These are phyloP conservation scores for Penicillium sp. DNA, from an alignment of 2,329 filamentous ascomycete genomes.

Conservation along the genomic window DNA sequence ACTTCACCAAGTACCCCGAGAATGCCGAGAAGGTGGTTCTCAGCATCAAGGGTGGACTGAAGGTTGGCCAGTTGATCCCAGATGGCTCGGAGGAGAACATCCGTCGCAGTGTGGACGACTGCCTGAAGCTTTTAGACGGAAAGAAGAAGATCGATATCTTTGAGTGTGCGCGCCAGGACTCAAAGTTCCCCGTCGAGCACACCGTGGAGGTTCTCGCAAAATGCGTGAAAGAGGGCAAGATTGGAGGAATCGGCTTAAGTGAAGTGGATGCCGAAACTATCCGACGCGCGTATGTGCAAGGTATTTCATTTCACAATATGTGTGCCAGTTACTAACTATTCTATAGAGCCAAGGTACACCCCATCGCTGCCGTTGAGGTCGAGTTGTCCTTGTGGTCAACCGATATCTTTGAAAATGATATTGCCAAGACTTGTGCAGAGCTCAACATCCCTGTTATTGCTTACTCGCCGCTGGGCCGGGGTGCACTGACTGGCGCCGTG, in stretches of 20 bases:
- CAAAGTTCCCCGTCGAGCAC: slow-evolving; percentile 50
- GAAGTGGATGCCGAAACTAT: slow-evolving; percentile 49
- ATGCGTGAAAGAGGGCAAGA: slow-evolving; percentile 45
- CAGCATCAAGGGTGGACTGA: slow-evolving; percentile 60
- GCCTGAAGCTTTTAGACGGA: slow-evolving; percentile 54
- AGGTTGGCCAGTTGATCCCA: slow-evolving; percentile 37
- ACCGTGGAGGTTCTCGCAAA: slow-evolving; percentile 41
- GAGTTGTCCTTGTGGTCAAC: slow-evolving; percentile 60
- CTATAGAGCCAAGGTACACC: slow-evolving; percentile 50
- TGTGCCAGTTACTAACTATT: slow-evolving; percentile 32
- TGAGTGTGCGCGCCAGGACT: slow-evolving; percentile 58
- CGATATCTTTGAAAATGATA: slow-evolving; percentile 58
- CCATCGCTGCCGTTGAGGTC: slow-evolving; percentile 60
- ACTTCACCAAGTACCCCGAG: slow-evolving; percentile 64
- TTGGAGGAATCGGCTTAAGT: slow-evolving; percentile 45
- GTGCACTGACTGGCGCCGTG: slow-evolving; percentile 55
- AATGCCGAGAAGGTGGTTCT: slow-evolving; percentile 63
- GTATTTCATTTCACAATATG: not conserved
- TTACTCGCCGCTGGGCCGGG: slow-evolving; percentile 61
- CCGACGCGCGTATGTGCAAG: slow-evolving; percentile 36
- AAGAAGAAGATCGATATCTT: slow-evolving; percentile 63
- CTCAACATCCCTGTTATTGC: slow-evolving; percentile 58
- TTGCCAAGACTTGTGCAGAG: slow-evolving; percentile 57
- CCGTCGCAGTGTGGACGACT: slow-evolving; percentile 59
- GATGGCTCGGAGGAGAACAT: slow-evolving; percentile 57